phyloP scores from a whole-genome alignment of 2,329 filamentous ascomycete species.

The Fusarium subtropicale region DNA sequence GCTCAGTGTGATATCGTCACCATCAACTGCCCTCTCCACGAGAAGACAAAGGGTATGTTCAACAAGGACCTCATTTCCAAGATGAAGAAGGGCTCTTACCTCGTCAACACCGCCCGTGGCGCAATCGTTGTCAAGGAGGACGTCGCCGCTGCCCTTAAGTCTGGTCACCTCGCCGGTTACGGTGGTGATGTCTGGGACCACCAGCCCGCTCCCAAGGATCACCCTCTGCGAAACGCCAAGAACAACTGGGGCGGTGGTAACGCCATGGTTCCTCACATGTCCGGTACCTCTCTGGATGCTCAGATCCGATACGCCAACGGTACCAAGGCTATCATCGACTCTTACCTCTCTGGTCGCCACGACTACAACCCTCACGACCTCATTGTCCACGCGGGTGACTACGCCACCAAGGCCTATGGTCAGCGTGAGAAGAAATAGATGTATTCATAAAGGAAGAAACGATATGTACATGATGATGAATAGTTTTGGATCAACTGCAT shows the following conservation, averaged over 20 bases:
- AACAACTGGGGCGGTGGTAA: slow-evolving; percentile 97
- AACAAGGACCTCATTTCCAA: slow-evolving; percentile 98
- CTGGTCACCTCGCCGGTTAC: slow-evolving; percentile 90
- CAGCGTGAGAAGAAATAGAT: slow-evolving; percentile 67
- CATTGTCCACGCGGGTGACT: slow-evolving; percentile 90
- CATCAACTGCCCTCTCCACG: slow-evolving; percentile 99
- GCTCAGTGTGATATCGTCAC: slow-evolving; percentile 96
- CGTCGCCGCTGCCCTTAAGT: slow-evolving; percentile 91
- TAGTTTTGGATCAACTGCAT: slow-evolving; percentile 37
- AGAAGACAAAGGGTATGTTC: slow-evolving; percentile 96
- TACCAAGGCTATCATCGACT: slow-evolving; percentile 88
- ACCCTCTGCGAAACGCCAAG: slow-evolving; percentile 91
- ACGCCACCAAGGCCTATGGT: slow-evolving; percentile 94
- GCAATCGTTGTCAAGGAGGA: slow-evolving; percentile 99
- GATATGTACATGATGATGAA: slow-evolving; percentile 42
- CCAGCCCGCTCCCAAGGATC: slow-evolving; percentile 93
- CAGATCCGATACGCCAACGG: slow-evolving; percentile 92
- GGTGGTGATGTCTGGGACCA: slow-evolving; percentile 96
- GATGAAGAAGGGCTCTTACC: slow-evolving; percentile 99
- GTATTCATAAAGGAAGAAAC: slow-evolving; percentile 29
- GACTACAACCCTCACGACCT: slow-evolving; percentile 93
- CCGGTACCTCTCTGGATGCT: slow-evolving; percentile 96
- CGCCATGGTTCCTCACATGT: slow-evolving; percentile 99
- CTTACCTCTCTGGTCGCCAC: slow-evolving; percentile 86
- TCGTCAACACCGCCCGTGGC: slow-evolving; percentile 98